Percentiles rank a stretch among this genome's conserved stretches.
Conservation (phyloP, 1,284 basidiomycete genomes). For the Takashimella koratensis region DNA sequence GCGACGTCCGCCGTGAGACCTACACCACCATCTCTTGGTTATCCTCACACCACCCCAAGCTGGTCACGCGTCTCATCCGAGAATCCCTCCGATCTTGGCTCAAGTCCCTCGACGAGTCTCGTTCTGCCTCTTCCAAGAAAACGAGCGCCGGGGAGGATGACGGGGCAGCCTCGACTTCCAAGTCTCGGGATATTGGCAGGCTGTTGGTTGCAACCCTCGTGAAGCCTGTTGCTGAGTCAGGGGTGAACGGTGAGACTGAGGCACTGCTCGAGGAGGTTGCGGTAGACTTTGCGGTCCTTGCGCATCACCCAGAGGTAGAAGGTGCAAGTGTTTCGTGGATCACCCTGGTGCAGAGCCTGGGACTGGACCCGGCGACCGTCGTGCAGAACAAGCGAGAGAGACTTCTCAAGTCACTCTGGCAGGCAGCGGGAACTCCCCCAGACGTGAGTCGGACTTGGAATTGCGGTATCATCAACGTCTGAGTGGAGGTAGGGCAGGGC, state of each 20-base stretch:
- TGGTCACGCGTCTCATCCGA: conserved; percentile 56
- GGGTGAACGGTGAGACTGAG: neutral
- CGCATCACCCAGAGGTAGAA: conserved; percentile 65
- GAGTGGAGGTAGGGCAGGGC: too few species aligned
- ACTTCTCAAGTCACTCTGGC: conserved; percentile 38
- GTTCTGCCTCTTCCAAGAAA: conserved; percentile 19
- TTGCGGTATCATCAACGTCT: too few species aligned
- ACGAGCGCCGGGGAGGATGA: conserved; percentile 25
- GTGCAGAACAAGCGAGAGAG: conserved; percentile 31
- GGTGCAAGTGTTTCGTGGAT: conserved; percentile 72
- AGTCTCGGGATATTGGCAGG: conserved; percentile 38
- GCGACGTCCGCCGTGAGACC: conserved; percentile 56
- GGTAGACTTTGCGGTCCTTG: conserved; percentile 61
- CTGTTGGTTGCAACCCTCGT: conserved; percentile 30
- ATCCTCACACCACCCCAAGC: conserved; percentile 49
- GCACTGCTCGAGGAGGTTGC: conserved; percentile 31
- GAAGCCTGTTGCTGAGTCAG: neutral
- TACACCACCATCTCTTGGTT: conserved; percentile 51
- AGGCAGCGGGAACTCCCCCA: conserved; percentile 27
- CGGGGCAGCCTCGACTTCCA: conserved; percentile 20
- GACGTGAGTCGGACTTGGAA: conserved; percentile 26
- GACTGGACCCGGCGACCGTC: conserved; percentile 61
- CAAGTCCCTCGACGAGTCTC: conserved; percentile 26
- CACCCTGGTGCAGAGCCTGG: conserved; percentile 67
- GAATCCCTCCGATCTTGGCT: conserved; percentile 55